Evolutionary conservation across 148 eudicot genomes (phyloP), one percentile per base, ranked within the genome.

Genomic region (Diospyros kaki): DNA sequence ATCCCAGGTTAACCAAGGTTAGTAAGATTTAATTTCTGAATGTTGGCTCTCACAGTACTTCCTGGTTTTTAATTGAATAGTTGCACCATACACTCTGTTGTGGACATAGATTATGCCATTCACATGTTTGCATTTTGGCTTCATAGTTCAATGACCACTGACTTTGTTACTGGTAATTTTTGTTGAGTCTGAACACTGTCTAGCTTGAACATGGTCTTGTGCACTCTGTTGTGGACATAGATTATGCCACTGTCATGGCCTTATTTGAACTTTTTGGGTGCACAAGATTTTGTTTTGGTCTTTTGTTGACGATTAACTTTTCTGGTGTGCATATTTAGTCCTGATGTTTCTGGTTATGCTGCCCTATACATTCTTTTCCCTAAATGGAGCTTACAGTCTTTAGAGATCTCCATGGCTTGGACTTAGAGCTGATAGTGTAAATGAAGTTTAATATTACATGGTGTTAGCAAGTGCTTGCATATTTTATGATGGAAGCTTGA

Each of bases 1-100:
- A 89, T 79, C 87, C 72, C 43, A 84, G 77, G 77, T 80, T 93
- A 75, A 86, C 83, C 12, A 93, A 93, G 98, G 99, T 93, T 53
- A 75, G 93, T 81, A 41, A 50, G 5, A 44, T 18, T 10, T 43
- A 44, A 42, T 28, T 11, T 6, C 38, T 17, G 46, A 64, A 50
- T 42, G 14, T 41, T 28, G 11, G 68, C 45, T 46, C 46, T 73
- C 59, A 50, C 38, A 39, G 10, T 62, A n/a, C 39, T 78, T 43
- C 53, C 17, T 18, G 28, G 28, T 18, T 28, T 66, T 59, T 18
- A 67, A 17, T 10, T 66, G 6, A 41, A 10, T 64, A 5, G 66
- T 71, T 77, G 15, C 52, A 18, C 64, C 11, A 14, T 1, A 7
- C 41, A 59, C 52, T n/a, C 39, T 38, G 72, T 69, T 69, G 18